Evolutionary conservation across 108 stramenopile genomes (phyloP), one percentile per base, ranked within the genome.

Genomic region (Skeletonema grethae): DNA sequence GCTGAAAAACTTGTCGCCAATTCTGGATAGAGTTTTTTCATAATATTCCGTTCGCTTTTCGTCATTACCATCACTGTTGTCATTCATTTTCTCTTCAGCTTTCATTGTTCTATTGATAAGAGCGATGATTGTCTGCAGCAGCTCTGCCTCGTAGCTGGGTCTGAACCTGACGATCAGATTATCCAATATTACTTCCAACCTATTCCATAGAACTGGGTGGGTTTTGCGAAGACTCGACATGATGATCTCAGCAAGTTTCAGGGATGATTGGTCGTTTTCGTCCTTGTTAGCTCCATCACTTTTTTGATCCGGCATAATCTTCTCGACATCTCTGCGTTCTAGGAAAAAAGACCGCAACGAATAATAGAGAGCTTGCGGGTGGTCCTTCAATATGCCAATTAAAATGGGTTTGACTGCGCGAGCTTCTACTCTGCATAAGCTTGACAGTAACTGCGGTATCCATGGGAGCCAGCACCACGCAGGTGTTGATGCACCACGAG

Each of bases 391-490:
- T 34, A 96, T 68, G 9, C 64, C 53, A 10, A 85, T 67, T 34
- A 96, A 75, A 15, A 94, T 61, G 29, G 85, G 60, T 62, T 91
- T 93, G 12, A 84, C 66, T 1, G 90, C 81, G 32, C 67, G 53
- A 8, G 91, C 91, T 75, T 94, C 93, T 8, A 69, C 53, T 30
- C 95, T 82, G 46, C 87, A 93, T 50, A 96, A 84, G 36, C 95
- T 80, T 12, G 87, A 84, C 38, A 98, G 76, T 16, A 98, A 71
- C 62, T 96, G 93, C 11, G 96, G 96, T 12, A 96, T 89, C 95
- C 96, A 97, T 36, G 96, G 94, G 0, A 98, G 82, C 96, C 96
- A 98, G 7, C 96, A 90, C 96, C 95, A 97, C 25, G 91, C 84
- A 15, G 96, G 97, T 24, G 96, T 65, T 46, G 79, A 69, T 12